Base-by-base conservation (phyloP, 1,139 yeast species). In the Kodamaea sp. region DNA sequence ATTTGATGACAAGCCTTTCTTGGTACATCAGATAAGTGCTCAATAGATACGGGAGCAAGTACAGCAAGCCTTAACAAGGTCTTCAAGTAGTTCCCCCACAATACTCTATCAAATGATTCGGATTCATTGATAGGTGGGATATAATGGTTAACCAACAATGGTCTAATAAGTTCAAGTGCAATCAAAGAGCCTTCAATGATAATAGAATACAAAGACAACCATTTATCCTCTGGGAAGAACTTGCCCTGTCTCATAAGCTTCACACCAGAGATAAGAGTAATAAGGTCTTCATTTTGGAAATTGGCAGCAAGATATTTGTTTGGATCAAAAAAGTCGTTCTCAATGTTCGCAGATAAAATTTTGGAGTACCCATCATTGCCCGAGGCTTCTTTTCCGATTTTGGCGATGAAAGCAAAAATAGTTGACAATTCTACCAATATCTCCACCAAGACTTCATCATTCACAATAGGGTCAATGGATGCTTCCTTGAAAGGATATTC, bases 391-490 rank as follows among this genome's bases (percentile, higher is more conserved):
- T 65, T 70, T 18, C 78, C 78, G 38, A 78, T 68, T 44, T 67
- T 70, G n/a, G 82, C 70, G 34, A 82, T 61, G 48, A 70, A 77
- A 24, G 78, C 64, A 40, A 83, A 78, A 14, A 82, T 63, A 6
- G 82, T 70, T 13, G 83, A 70, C 35, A 86, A 54, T 54, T 88
- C 97, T 34, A 84, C 67, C 40, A 88, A 62, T 3, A 85, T 66
- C 55, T 88, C 97, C 26, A 83, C 88, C 43, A 84, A 67, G 2
- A 73, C 68, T 45, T 81, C 86, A 45, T 83, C 87, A 44, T 78
- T 78, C 15, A 86, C 86, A 32, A 81, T 70, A 0, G 95, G 82
- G 53, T 87, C 96, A 48, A 85, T 74, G 1, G 92, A 80, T 27
- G 72, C 55, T 27, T 80, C 81, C 35, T 63, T 63, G 51, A 83